A percentile compares a stretch with the other conserved stretches of the same genome.
Conservation (phyloP, 2,329 filamentous ascomycete species). For the Raffaelea arxii region DNA sequence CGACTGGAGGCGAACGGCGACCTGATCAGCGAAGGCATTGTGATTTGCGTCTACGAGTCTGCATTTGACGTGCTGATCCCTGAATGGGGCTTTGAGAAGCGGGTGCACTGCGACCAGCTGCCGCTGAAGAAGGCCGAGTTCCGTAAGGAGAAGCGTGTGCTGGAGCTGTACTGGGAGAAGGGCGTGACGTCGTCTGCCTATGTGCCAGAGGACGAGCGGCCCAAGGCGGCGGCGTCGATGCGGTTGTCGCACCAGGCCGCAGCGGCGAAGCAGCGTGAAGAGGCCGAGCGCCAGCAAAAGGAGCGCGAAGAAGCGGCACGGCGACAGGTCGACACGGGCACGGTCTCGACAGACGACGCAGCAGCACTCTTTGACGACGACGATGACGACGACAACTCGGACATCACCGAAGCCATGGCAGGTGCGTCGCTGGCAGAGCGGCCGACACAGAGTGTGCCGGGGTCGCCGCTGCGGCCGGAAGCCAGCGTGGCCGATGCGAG, state of each 20-base stretch:
- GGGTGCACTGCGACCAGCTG: constrained; percentile 95
- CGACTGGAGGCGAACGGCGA: constrained; percentile 80
- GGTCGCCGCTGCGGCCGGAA: constrained; percentile 73
- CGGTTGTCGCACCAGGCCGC: constrained; percentile 66
- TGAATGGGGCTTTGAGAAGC: constrained; percentile 98
- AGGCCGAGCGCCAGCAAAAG: constrained; percentile 69
- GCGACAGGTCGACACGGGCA: constrained; percentile 89
- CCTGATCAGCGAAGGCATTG: constrained; percentile 89
- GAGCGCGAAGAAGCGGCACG: constrained; percentile 86
- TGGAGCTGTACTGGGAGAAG: constrained; percentile 99
- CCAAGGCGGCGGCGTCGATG: constrained; percentile 67
- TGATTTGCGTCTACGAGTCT: constrained; percentile 95
- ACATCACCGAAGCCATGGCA: constrained; percentile 82
- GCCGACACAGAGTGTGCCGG: constrained; percentile 89
- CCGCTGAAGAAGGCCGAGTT: constrained; percentile 99
- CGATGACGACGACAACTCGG: constrained; percentile 83
- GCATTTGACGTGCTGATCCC: constrained; percentile 97
- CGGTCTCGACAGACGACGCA: constrained; percentile 84
- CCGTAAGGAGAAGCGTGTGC: constrained; percentile 85
- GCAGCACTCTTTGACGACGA: constrained; percentile 96
- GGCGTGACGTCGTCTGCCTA: constrained; percentile 93
- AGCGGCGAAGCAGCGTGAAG: constrained; percentile 71
- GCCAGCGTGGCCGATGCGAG: constrained; percentile 53
- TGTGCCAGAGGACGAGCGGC: constrained; percentile 91
- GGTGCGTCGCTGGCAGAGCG: constrained; percentile 84